Base-by-base conservation (phyloP, 345 rosid genomes). In the Punica granatum region DNA sequence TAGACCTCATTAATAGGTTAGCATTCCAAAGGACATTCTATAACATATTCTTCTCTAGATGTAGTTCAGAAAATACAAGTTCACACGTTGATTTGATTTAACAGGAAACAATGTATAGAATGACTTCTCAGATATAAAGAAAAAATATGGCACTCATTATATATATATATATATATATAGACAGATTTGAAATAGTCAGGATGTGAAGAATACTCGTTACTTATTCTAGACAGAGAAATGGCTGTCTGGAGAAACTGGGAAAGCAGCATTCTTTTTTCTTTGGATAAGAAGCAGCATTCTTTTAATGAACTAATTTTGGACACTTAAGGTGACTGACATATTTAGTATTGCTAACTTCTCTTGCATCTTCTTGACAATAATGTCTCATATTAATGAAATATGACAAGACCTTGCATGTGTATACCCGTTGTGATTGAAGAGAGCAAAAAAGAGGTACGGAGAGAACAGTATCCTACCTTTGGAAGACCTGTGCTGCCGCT, bases 401-500 rank as follows among this genome's bases (percentile, higher is more conserved):
- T 18, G 53, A 48, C 53, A 48, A 4, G 41, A 1, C 13, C 19
- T 46, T 53, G 31, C 30, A 23, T 53, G 28, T 49, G 4, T n/a
- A 23, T 9, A 5, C 5, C 0, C 12, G 7, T 25, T 25, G 31
- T 23, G 23, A 53, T 25, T 25, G 5, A 53, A 53, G 49, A 44
- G 59, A 53, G 21, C 18, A 14, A 25, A n/a, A n/a, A 53, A 23
- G 0, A 8, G 15, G 9, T 6, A 53, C 31, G 4, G 21, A 25
- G 6, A 53, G 30, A 53, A 7, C 59, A 53, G 59, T 25, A 25
- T 7, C 59, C 59, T n/a, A 92, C 98, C 97, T 92, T 92, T 65
- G 97, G 97, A 66, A 90, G 74, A 69, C 98, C 97, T 1, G 96
- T 85, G 73, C 98, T 92, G 70, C 98, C 98, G 72, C 98, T 92